phyloP scores from a whole-genome alignment of 139 green algal species.

The Asterochloris erici region DNA sequence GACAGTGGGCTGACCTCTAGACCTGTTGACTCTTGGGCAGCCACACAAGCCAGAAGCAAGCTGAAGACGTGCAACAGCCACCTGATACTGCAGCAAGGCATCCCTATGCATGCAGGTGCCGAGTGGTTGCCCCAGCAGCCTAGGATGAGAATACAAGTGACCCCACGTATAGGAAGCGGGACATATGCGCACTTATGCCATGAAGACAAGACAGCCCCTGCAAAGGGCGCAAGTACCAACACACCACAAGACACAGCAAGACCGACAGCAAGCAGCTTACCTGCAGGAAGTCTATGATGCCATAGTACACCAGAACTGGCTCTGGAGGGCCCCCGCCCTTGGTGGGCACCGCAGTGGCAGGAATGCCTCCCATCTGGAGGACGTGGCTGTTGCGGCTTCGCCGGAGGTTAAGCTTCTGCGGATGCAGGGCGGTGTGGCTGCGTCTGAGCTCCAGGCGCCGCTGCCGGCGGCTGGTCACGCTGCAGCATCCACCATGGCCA shows the following conservation, averaged over 20 bases:
- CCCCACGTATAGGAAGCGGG: neutral
- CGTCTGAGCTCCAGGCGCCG: too few relatives aligned
- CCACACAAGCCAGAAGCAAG: neutral
- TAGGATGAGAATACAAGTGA: neutral
- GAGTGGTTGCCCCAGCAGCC: neutral
- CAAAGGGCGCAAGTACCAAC: neutral
- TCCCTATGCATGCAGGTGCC: neutral
- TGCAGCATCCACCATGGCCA: too few relatives aligned
- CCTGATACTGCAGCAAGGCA: neutral
- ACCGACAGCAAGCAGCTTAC: neutral
- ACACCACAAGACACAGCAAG: neutral
- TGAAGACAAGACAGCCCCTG: neutral
- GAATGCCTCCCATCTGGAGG: constrained; percentile 10
- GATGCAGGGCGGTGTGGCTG: too few relatives aligned
- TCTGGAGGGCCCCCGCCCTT: neutral
- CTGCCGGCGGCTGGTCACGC: too few relatives aligned
- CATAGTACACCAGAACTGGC: constrained; percentile 65
- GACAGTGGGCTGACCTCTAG: too few relatives aligned
- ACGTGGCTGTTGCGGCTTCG: too few relatives aligned
- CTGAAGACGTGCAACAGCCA: neutral
- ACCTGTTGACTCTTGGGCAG: neutral
- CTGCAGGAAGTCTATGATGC: constrained; percentile 81
- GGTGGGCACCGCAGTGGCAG: constrained; percentile 24
- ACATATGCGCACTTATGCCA: neutral
- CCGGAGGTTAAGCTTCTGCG: too few relatives aligned